Evolutionary conservation across 1,284 basidiomycete species (phyloP).

Genomic region (Cryptococcus hybrid): DNA sequence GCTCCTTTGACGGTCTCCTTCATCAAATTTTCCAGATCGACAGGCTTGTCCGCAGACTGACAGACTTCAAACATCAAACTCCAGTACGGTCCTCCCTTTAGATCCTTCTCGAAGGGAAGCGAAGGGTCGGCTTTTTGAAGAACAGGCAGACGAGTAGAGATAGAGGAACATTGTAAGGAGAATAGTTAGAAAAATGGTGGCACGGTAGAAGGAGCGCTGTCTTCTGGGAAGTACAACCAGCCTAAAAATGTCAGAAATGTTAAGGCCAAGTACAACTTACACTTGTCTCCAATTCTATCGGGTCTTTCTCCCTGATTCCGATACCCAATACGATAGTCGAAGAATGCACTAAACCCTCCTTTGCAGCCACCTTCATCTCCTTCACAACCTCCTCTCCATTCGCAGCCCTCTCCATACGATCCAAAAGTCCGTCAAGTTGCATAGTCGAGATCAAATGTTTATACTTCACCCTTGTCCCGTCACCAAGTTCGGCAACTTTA

Average conservation of each 20-base stretch:
- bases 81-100: slow-evolving; percentile 54
- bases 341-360: slow-evolving; percentile 52
- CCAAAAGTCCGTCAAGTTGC: slow-evolving; percentile 52
- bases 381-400: slow-evolving; percentile 1
- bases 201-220: slow-evolving; percentile 56
- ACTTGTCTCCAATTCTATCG: slow-evolving; percentile 56
- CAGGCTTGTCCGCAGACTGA: slow-evolving; percentile 54
- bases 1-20: slow-evolving; percentile 55
- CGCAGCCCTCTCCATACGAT: slow-evolving; percentile 24
- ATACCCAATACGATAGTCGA: slow-evolving; percentile 57
- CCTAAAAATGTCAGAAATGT: slow-evolving; percentile 9
- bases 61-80: slow-evolving; percentile 57
- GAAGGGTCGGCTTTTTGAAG: slow-evolving; percentile 53
- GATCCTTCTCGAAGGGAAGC: slow-evolving; percentile 43
- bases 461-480: slow-evolving; percentile 53
- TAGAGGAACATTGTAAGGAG: slow-evolving; percentile 53
- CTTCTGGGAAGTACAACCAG: slow-evolving; percentile 53
- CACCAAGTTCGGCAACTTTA: slow-evolving; percentile 49
- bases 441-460: slow-evolving; percentile 54
- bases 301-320: slow-evolving; percentile 54
- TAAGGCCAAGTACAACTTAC: slow-evolving; percentile 21
- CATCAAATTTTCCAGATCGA: slow-evolving; percentile 53
- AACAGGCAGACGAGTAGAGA: slow-evolving; percentile 50
- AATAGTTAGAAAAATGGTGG: slow-evolving; percentile 58
- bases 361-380: slow-evolving; percentile 44